Percentiles rank a stretch among this genome's conserved stretches.
Evolutionary conservation across 305 asterid genomes (phyloP).

Genomic region (Solanum hybrid): DNA sequence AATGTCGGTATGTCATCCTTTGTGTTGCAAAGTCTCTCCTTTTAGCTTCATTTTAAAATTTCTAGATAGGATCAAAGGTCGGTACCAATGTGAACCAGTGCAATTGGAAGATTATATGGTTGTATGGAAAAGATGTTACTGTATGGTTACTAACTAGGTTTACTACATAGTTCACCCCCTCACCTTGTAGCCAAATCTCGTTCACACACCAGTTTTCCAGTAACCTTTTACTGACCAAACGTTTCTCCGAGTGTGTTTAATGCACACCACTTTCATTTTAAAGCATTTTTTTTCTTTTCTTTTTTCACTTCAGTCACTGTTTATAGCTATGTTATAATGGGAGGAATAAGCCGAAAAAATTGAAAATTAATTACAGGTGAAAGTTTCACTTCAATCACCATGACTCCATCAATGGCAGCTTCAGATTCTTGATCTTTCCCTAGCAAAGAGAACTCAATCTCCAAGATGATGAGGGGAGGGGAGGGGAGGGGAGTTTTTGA

Average conservation of each 20-base stretch:
- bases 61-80: not conserved
- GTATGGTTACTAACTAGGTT: not conserved
- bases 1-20: constrained; percentile 54
- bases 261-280: not conserved
- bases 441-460: not conserved
- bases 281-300: not conserved
- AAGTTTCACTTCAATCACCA: not conserved
- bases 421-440: not conserved
- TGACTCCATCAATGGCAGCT: not conserved
- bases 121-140: not conserved
- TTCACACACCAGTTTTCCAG: not conserved
- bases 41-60: not conserved
- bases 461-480: not conserved
- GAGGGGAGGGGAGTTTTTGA: not conserved
- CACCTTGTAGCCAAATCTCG: not conserved
- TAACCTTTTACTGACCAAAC: not conserved
- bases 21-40: not conserved
- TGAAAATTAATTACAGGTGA: not conserved
- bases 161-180: not conserved
- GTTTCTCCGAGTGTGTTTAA: not conserved
- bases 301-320: not conserved
- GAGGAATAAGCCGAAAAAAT: not conserved
- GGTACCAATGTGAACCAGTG: not conserved
- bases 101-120: not conserved
- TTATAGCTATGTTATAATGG: not conserved